phyloP scores from a whole-genome alignment of 1,284 basidiomycete species.

The Amylostereum areolatum region DNA sequence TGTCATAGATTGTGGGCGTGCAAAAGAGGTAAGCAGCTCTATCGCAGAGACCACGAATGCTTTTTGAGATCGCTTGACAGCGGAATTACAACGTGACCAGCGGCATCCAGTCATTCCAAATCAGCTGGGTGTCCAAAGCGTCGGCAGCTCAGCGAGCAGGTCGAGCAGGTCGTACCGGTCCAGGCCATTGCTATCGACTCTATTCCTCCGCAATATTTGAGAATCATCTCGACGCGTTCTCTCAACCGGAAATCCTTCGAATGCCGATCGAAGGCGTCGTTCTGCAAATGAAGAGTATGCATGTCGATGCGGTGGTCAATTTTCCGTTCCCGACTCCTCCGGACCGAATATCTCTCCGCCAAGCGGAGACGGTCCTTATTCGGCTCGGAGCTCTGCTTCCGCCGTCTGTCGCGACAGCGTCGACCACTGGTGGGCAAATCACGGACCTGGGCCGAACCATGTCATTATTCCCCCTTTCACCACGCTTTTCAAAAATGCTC shows the following conservation, averaged over 20 bases:
- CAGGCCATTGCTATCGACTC: slow-evolving; percentile 75
- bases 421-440: slow-evolving; percentile 53
- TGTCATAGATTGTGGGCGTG: slow-evolving; percentile 72
- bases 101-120: slow-evolving; percentile 68
- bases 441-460: slow-evolving; percentile 89
- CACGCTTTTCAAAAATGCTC: slow-evolving; percentile 92
- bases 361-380: slow-evolving; percentile 79
- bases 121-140: slow-evolving; percentile 75
- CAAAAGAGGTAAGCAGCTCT: slow-evolving; percentile 67
- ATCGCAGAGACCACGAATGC: neutral
- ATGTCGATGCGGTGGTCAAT: slow-evolving; percentile 93
- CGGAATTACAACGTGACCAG: slow-evolving; percentile 53
- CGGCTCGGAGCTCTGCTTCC: slow-evolving; percentile 79
- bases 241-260: slow-evolving; percentile 88
- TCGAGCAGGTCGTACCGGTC: slow-evolving; percentile 73
- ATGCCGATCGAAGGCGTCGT: slow-evolving; percentile 98
- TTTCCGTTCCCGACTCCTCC: slow-evolving; percentile 99
- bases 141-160: slow-evolving; percentile 70
- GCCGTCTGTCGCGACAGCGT: slow-evolving; percentile 26
- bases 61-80: slow-evolving; percentile 18
- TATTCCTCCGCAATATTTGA: slow-evolving; percentile 81
- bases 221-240: slow-evolving; percentile 85
- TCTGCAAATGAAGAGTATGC: slow-evolving; percentile 99
- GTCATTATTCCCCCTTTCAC: slow-evolving; percentile 90
- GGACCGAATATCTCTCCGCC: slow-evolving; percentile 70